Conservation (phyloP, 331 rosid species). For the Prunus yedoensis region DNA sequence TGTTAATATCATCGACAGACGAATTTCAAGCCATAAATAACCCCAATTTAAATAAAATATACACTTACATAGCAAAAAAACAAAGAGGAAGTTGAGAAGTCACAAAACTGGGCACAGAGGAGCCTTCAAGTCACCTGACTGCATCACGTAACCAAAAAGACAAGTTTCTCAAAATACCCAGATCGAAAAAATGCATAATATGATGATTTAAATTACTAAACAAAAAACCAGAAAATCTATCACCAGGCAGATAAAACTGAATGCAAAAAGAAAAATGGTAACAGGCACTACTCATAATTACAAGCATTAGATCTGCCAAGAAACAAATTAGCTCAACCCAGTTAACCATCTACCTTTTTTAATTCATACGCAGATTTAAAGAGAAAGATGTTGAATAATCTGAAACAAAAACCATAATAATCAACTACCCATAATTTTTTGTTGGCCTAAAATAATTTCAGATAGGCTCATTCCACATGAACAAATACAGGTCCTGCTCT, state of each 20-base stretch:
- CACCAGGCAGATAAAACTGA: not conserved
- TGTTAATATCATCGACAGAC: not conserved
- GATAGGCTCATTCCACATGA: not conserved
- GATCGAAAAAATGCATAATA: not conserved
- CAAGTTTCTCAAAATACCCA: not conserved
- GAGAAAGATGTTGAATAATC: not conserved
- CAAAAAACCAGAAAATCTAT: not conserved
- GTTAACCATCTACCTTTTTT: not conserved
- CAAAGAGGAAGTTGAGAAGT: not conserved
- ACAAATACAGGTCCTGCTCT: no score
- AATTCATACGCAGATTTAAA: not conserved
- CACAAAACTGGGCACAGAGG: not conserved
- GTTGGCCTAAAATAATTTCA: not conserved
- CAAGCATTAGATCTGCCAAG: not conserved
- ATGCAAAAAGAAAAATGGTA: not conserved
- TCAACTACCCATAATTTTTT: not conserved
- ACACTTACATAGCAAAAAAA: constrained; percentile 6
- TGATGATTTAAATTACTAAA: not conserved
- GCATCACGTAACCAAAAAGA: not conserved
- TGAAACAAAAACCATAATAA: not conserved
- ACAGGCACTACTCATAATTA: not conserved
- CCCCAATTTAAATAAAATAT: not conserved
- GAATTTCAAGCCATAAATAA: not conserved
- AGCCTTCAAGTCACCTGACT: constrained; percentile 2
- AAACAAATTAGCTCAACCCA: not conserved